Base-by-base conservation (phyloP, 148 eudicot species). In the Amaranthus cruentus region DNA sequence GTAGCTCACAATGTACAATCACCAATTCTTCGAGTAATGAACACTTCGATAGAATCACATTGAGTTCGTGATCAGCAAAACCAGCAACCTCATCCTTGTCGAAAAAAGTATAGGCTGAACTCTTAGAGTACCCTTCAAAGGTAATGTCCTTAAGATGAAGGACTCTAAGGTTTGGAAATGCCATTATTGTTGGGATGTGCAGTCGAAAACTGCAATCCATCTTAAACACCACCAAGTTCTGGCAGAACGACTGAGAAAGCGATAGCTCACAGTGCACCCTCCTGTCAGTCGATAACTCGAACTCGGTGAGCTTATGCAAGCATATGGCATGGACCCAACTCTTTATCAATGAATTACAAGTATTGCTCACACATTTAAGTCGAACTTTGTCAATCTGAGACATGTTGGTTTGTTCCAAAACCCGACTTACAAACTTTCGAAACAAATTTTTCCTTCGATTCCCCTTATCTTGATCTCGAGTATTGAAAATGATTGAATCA, bases 311-410 rank as follows among this genome's bases (percentile, higher is more conserved):
- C 48, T 74, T 28, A 7, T 55, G 54, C 66, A 18, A 55, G 4
- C 12, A 68, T 14, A 46, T 44, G n/a, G 57, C 66, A 9, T 58
- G n/a, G 0, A 75, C 42, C 66, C 78, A 75, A 42, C 60, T 28
- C 43, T 47, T 9, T 14, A 75, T 28, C 42, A 58, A 9, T 38
- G 18, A 14, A 59, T 28, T 9, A 47, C 43, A n/a, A 47, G 59
- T 49, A 21, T 68, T 53, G 6, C 52, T 7, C 52, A n/a, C 59
- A 68, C 78, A 76, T 44, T 60, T 69, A 10, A 76, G 73, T 60
- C 72, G 71, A 15, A 76, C 68, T 53, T 76, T 76, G 7, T 21
- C 44, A 55, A 76, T 62, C 6, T 51, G 58, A 7, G 73, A 69
- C 38, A 50, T 44, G 68, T 69, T 52, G 18, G 50, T 59, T 60